phyloP scores from a whole-genome alignment of 345 rosid species.

The Draba incana region DNA sequence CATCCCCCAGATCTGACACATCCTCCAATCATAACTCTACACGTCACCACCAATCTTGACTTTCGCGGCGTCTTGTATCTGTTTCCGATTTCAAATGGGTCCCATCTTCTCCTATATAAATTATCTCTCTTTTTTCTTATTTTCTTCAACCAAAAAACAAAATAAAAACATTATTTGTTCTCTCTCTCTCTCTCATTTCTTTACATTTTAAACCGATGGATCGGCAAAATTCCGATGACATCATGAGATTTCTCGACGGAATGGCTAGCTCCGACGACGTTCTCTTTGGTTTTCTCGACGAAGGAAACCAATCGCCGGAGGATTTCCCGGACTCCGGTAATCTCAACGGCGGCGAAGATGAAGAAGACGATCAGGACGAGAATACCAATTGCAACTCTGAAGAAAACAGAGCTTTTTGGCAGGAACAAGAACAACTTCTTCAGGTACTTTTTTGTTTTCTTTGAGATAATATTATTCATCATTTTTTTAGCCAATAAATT shows the following conservation, averaged over 20 bases:
- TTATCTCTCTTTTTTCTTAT: background rate
- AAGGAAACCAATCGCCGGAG: conserved; percentile 38
- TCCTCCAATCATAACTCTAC: conserved; percentile 37
- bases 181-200: conserved; percentile 15
- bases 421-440: conserved; percentile 65
- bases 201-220: conserved; percentile 21
- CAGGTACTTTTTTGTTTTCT: conserved; percentile 50
- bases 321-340: conserved; percentile 30
- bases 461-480: too few relatives aligned
- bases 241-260: conserved; percentile 55
- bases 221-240: conserved; percentile 52
- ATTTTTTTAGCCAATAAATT: background rate
- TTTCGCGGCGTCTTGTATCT: conserved; percentile 61
- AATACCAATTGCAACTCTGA: conserved; percentile 39
- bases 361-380: conserved; percentile 33
- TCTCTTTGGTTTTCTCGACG: conserved; percentile 63
- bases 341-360: conserved; percentile 27
- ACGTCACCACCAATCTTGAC: conserved; percentile 26
- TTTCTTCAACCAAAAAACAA: background rate
- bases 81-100: conserved; percentile 45
- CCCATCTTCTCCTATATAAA: conserved; percentile 38
- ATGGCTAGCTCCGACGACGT: conserved; percentile 58
- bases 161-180: background rate
- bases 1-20: background rate
- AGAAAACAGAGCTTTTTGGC: conserved; percentile 71